Evolutionary conservation across 1,284 basidiomycete genomes (phyloP), one percentile per base, ranked within the genome.

Genomic region (Nidula niveotomentosa): DNA sequence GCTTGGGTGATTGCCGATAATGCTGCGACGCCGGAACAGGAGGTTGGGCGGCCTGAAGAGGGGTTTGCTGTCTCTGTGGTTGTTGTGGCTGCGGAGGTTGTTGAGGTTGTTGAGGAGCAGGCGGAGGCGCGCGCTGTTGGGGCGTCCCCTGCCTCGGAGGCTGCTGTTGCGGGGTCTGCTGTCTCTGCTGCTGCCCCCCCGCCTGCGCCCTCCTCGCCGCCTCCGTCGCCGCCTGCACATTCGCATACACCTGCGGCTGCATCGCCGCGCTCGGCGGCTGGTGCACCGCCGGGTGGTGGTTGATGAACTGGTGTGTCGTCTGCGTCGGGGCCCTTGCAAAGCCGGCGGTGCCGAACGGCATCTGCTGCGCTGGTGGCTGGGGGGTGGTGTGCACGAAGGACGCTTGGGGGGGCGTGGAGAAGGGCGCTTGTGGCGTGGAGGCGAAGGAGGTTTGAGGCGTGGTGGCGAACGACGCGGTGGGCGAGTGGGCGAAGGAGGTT

Each of bases 201-300:
- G 36, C 49, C 41, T 53, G 49, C 44, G 52, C 41, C 53, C 57
- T 49, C 37, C 48, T 52, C 36, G 12, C 65, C 8, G 71, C 68
- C 23, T 73, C 70, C 18, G 68, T 65, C 8, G 70, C 67, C 6
- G 69, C 66, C 55, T 73, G 72, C 8, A 71, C 61, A 51, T 50
- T 71, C 2, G 70, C 61, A 58, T 75, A 74, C 8, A 70, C 62
- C 50, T 71, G 72, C 10, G 71, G 68, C 50, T 71, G 72, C 62
- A 71, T 65, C 8, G 30, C 30, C 30, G 30, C 30, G 30, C 30
- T 30, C 30, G 30, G 30, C 6, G 30, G 30, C 30, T 30, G 30
- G 30, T 30, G 30, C 30, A 30, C 30, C 30, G 30, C 30, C 30
- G 30, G 30, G 30, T 30, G 30, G 30, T 30, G 30, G 30, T 30